A percentile compares a stretch with the other conserved stretches of the same genome.
Evolutionary conservation across 108 stramenopile genomes (phyloP).

Genomic region (Conticribra guillardii): DNA sequence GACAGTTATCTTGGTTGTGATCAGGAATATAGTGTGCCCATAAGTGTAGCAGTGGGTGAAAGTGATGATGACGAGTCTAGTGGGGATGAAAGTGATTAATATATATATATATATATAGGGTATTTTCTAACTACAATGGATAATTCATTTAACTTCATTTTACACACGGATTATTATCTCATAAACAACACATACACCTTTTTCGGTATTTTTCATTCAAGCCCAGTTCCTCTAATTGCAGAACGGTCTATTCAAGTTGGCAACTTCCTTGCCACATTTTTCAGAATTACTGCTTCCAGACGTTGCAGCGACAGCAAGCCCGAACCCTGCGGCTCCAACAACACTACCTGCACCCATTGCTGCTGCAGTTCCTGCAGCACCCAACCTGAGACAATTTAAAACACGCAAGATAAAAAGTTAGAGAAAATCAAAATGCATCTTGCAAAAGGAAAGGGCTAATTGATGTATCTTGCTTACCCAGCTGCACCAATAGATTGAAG

Average conservation of each 20-base stretch:
- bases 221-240: not conserved
- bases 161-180: too few species aligned
- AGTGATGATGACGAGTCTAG: constrained; percentile 67
- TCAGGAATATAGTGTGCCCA: constrained; percentile 91
- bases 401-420: not conserved
- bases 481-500: constrained; percentile 21
- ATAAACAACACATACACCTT: too few species aligned
- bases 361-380: not conserved
- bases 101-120: too few species aligned
- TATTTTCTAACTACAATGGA: too few species aligned
- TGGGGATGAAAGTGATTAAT: constrained; percentile 53
- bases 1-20: constrained; percentile 98
- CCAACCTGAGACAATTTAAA: not conserved
- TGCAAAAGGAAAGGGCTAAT: too few species aligned
- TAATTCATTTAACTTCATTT: too few species aligned
- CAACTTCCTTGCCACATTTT: not conserved
- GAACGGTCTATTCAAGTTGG: not conserved
- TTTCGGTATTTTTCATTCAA: too few species aligned
- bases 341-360: constrained; percentile 11
- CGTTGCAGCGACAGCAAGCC: not conserved
- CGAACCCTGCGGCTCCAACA: constrained; percentile 5
- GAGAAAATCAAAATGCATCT: not conserved
- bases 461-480: not conserved
- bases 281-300: not conserved
- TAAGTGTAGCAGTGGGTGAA: constrained; percentile 80